These are phyloP conservation scores for Phytophthora aleatoria DNA, from an alignment of 352 stramenopile genomes.

Conservation along the genomic window DNA sequence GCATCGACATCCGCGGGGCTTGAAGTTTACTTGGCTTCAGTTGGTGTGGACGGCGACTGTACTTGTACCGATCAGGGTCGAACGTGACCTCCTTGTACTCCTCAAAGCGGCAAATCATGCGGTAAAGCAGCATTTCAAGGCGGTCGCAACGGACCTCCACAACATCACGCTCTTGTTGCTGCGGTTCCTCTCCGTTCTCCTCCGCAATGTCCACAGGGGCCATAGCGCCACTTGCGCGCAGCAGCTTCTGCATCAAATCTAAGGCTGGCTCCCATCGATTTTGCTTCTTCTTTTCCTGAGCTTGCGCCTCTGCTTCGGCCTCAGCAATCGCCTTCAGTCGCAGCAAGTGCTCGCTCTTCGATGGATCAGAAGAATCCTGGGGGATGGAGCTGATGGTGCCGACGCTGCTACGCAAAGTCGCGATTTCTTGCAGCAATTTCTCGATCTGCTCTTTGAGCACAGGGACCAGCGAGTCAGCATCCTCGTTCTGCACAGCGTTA, in stretches of 20 bases:
- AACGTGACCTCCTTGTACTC: slow-evolving; percentile 81
- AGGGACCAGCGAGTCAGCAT: slow-evolving; percentile 75
- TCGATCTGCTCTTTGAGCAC: slow-evolving; percentile 81
- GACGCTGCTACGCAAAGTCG: slow-evolving; percentile 29
- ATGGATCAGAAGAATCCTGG: slow-evolving; percentile 22
- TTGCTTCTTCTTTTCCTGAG: slow-evolving; percentile 44
- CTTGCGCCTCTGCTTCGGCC: slow-evolving; percentile 26
- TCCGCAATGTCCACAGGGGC: slow-evolving; percentile 44
- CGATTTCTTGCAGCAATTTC: slow-evolving; percentile 67
- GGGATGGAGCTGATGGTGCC: slow-evolving; percentile 7
- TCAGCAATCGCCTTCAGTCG: slow-evolving; percentile 31
- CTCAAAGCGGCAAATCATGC: slow-evolving; percentile 87
- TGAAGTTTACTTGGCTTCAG: slow-evolving; percentile 41
- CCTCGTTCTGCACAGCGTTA: slow-evolving; percentile 86
- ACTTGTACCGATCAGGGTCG: slow-evolving; percentile 43
- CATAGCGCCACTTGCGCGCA: slow-evolving; percentile 61
- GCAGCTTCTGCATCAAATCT: slow-evolving; percentile 80
- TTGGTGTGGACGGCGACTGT: slow-evolving; percentile 21
- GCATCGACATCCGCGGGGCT: slow-evolving; percentile 48
- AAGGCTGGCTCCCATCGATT: slow-evolving; percentile 82
- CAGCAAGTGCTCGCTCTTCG: slow-evolving; percentile 33
- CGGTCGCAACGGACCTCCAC: slow-evolving; percentile 67
- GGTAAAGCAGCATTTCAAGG: slow-evolving; percentile 84
- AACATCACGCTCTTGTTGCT: slow-evolving; percentile 39
- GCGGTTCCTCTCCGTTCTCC: slow-evolving; percentile 31